Evolutionary conservation across 495 filamentous ascomycete genomes (phyloP).

Genomic region (Acidiella bohemica): DNA sequence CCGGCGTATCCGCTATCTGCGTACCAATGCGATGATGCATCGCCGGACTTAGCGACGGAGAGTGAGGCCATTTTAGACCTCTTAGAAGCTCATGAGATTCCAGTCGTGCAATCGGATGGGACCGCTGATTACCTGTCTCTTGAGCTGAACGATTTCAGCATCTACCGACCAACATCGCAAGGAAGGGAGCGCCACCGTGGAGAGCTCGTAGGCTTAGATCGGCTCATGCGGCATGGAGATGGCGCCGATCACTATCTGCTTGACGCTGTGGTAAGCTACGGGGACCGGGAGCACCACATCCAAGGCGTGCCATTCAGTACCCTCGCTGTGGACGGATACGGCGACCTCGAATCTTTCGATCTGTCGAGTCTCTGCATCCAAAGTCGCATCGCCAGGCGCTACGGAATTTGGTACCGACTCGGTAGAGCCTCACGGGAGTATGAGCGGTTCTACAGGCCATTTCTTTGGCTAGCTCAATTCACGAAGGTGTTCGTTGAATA

Average conservation of each 20-base stretch:
- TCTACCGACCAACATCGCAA: constrained; percentile 9
- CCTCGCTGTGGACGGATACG: constrained; percentile 55
- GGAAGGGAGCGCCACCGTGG: neutral
- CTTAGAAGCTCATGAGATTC: neutral
- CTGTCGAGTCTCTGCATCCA: constrained; percentile 49
- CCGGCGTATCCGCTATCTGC: neutral
- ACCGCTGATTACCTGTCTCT: constrained; percentile 9
- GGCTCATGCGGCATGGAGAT: constrained; percentile 9
- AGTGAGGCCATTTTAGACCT: neutral
- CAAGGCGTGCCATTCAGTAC: constrained; percentile 39
- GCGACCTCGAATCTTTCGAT: constrained; percentile 28
- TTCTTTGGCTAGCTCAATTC: constrained; percentile 53
- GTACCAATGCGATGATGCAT: neutral
- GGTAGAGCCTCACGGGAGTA: constrained; percentile 44
- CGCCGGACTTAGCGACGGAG: neutral
- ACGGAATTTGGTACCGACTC: constrained; percentile 48
- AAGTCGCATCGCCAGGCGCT: constrained; percentile 28
- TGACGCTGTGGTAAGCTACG: constrained; percentile 44
- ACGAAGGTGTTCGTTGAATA: constrained; percentile 58
- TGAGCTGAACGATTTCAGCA: constrained; percentile 20
- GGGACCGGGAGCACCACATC: constrained; percentile 34
- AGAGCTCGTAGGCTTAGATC: constrained; percentile 19
- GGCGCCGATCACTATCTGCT: constrained; percentile 26
- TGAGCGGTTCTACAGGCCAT: constrained; percentile 41
- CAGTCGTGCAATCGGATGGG: neutral